Base-by-base conservation (phyloP, 768 basidiomycete genomes). In the Tulasnella sp. region DNA sequence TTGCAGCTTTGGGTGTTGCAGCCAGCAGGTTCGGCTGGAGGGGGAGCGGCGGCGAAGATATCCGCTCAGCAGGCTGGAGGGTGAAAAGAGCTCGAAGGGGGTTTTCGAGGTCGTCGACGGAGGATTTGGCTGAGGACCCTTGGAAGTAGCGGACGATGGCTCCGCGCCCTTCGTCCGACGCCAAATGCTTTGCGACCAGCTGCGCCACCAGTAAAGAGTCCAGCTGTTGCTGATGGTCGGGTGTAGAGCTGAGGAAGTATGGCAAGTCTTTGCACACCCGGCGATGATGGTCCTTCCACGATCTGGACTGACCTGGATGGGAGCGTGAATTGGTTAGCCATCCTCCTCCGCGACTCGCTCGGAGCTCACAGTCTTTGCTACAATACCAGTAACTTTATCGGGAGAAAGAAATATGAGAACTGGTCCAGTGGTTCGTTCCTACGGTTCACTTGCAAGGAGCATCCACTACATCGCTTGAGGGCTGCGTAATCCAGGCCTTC, bases 231-330 rank as follows among this genome's bases (percentile, higher is more conserved):
- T 92, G 79, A 93, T 89, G 1, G 85, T 6, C 94, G 88, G 28
- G 86, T 85, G 79, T 89, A 89, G 82, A 89, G 93, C 46, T 82
- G 83, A 1, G 81, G 85, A 11, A 85, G 11, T 83, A 81, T 81
- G 88, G 88, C 81, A 90, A 87, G 4, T 80, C 82, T 83, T 90
- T 93, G 90, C 94, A 96, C n/a, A 94, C 87, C 48, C 88, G 89
- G 81, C 88, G 91, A 84, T 96, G 94, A 83, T 90, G 88, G 0
- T 86, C 83, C 54, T 88, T 88, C 94, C 94, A 95, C 78, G 94
- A 91, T 46, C 84, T 74, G n/a, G 80, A 86, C 84, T 96, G 94
- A 85, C 94, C 94, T 95, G 84, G 18, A 42, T 42, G 82, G 34
- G 22, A 80, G 73, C 46, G 64, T 75, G 74, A 79, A 50, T 78